Conservation (phyloP, 306 rosid genomes). For the Morella rubra region DNA sequence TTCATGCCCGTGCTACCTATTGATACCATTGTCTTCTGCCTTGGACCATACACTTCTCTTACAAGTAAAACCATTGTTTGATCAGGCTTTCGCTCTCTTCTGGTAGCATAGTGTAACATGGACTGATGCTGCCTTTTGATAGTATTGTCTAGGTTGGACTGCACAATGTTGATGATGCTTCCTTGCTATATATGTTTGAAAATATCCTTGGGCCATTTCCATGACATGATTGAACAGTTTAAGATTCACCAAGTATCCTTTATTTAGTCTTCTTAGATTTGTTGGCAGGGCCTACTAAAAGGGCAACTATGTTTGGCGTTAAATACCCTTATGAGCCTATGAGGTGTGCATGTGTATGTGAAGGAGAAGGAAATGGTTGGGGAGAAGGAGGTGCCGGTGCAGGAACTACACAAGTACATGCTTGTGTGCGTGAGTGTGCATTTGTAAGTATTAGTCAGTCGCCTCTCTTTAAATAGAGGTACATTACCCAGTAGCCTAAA, state of each 20-base stretch:
- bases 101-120: background rate
- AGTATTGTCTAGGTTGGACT: background rate
- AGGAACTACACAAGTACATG: too few relatives aligned
- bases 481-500: too few relatives aligned
- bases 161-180: background rate
- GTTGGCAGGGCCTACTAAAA: background rate
- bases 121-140: background rate
- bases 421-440: too few relatives aligned
- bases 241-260: background rate
- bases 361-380: too few relatives aligned
- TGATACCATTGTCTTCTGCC: background rate
- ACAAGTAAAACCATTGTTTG: background rate
- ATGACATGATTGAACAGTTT: background rate
- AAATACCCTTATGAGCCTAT: background rate
- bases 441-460: too few relatives aligned
- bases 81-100: too few relatives aligned
- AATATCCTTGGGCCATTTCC: background rate
- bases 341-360: background rate
- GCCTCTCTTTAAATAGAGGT: too few relatives aligned
- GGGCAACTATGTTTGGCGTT: background rate
- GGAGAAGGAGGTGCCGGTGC: too few relatives aligned
- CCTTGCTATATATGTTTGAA: background rate
- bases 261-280: too few relatives aligned
- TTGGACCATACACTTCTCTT: background rate
- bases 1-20: background rate